Conservation (phyloP, 176 grass and related monocot genomes). For the Triticum aestivum region DNA sequence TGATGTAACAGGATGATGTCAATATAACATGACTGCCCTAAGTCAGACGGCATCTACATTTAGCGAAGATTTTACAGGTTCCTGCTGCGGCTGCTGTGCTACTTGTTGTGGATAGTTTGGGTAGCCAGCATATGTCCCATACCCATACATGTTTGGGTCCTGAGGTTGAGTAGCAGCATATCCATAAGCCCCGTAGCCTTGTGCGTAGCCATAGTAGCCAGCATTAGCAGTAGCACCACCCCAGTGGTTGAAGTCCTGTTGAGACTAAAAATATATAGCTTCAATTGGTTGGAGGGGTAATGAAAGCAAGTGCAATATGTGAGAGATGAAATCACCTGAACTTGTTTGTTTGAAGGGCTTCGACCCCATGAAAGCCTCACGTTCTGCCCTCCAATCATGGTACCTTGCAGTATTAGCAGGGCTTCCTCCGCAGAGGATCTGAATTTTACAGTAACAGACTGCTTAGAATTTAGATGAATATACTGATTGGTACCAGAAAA, state of each 20-base stretch:
- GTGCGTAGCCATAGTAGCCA: slow-evolving; percentile 70
- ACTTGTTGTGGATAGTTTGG: slow-evolving; percentile 73
- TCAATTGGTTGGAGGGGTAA: too few relatives aligned
- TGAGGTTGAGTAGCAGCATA: slow-evolving; percentile 63
- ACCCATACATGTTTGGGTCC: slow-evolving; percentile 91
- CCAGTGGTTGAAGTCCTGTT: slow-evolving; percentile 68
- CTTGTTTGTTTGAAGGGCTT: slow-evolving; percentile 79
- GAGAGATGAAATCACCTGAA: slow-evolving; percentile 7
- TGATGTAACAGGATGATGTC: too few relatives aligned
- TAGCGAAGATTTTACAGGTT: slow-evolving; percentile 20
- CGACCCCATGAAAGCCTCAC: slow-evolving; percentile 98
- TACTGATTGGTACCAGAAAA: too few relatives aligned
- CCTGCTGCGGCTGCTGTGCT: slow-evolving; percentile 49
- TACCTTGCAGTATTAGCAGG: slow-evolving; percentile 70
- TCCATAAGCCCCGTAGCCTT: slow-evolving; percentile 60
- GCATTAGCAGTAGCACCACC: slow-evolving; percentile 34
- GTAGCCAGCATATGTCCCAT: slow-evolving; percentile 73
- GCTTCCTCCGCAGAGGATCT: slow-evolving; percentile 72
- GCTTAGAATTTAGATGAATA: too few relatives aligned
- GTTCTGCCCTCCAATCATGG: slow-evolving; percentile 79
- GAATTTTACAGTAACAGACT: too few relatives aligned
- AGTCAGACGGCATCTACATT: too few relatives aligned
- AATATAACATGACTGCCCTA: too few relatives aligned
- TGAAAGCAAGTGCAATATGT: too few relatives aligned
- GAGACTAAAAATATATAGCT: slow-evolving; percentile 25